Conservation (phyloP, 2,329 filamentous ascomycete species). For the Coniochaeta sp. region DNA sequence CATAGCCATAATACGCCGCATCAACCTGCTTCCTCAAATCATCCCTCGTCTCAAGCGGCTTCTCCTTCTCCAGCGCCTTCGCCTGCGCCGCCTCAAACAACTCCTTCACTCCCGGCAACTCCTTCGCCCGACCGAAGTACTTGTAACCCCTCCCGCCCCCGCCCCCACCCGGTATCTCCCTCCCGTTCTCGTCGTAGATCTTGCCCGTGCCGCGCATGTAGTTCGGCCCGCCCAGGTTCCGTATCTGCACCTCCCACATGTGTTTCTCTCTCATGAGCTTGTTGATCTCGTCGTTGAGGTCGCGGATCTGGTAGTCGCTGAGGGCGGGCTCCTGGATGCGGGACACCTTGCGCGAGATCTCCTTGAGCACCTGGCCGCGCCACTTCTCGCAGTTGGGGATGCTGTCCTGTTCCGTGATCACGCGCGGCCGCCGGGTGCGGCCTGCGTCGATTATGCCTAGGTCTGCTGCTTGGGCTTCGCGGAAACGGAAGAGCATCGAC, state of each 20-base stretch:
- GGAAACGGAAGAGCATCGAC: slow-evolving; percentile 99
- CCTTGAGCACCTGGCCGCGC: slow-evolving; percentile 94
- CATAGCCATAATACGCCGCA: slow-evolving; percentile 93
- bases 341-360: slow-evolving; percentile 93
- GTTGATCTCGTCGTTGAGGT: slow-evolving; percentile 99
- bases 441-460: slow-evolving; percentile 92
- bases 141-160: slow-evolving; percentile 85
- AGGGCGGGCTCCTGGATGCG: slow-evolving; percentile 87
- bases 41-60: slow-evolving; percentile 59
- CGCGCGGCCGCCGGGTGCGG: slow-evolving; percentile 81
- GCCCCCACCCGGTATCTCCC: slow-evolving; percentile 66
- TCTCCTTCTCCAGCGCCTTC: slow-evolving; percentile 48
- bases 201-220: slow-evolving; percentile 75
- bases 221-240: slow-evolving; percentile 92
- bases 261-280: slow-evolving; percentile 98
- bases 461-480: slow-evolving; percentile 92
- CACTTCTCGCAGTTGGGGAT: slow-evolving; percentile 93
- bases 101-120: slow-evolving; percentile 93
- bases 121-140: slow-evolving; percentile 85
- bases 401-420: slow-evolving; percentile 77
- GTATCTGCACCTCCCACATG: slow-evolving; percentile 97
- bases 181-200: slow-evolving; percentile 66
- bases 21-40: slow-evolving; percentile 74
- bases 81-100: slow-evolving; percentile 74
- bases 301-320: slow-evolving; percentile 94